Conservation (phyloP, 192 early-diverging fungal species). For the Cladochytrium replicatum region DNA sequence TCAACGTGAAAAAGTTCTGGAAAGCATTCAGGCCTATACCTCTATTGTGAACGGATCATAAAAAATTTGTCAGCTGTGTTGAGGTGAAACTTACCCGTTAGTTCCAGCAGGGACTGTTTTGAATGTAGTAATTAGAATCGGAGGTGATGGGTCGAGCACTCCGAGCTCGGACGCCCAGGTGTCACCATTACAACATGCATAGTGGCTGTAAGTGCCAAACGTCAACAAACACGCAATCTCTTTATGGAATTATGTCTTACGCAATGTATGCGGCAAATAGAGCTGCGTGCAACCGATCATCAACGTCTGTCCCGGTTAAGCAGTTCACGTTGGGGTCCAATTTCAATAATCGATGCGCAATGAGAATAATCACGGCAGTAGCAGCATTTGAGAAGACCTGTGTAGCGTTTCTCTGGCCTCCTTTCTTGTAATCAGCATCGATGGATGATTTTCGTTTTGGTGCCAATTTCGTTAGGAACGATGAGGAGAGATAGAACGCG, state of each 20-base stretch:
- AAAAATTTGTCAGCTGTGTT: too few relatives aligned
- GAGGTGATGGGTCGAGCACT: conserved; percentile 60
- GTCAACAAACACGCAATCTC: not conserved
- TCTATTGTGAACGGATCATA: too few relatives aligned
- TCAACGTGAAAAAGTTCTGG: not conserved
- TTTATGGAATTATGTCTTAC: conserved; percentile 5
- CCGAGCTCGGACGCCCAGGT: conserved; percentile 89
- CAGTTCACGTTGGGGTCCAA: too few relatives aligned
- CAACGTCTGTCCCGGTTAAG: conserved; percentile 20
- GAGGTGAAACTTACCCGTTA: conserved; percentile 50
- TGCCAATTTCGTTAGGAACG: conserved; percentile 40
- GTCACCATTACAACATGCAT: conserved; percentile 58
- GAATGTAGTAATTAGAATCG: conserved; percentile 72
- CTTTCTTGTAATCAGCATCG: conserved; percentile 13
- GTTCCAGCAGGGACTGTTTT: conserved; percentile 78
- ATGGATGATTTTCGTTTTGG: conserved; percentile 6
- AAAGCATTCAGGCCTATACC: not conserved
- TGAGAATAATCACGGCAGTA: conserved; percentile 25
- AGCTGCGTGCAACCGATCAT: conserved; percentile 26
- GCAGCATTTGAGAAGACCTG: conserved; percentile 54
- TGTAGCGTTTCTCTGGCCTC: conserved; percentile 42
- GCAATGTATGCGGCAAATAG: conserved; percentile 45
- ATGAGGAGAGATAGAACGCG: conserved; percentile 62
- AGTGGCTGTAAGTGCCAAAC: conserved; percentile 22
- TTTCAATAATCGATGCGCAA: conserved; percentile 26